Evolutionary conservation across 2,329 filamentous ascomycete genomes (phyloP).

Genomic region (Zalaria obscura): DNA sequence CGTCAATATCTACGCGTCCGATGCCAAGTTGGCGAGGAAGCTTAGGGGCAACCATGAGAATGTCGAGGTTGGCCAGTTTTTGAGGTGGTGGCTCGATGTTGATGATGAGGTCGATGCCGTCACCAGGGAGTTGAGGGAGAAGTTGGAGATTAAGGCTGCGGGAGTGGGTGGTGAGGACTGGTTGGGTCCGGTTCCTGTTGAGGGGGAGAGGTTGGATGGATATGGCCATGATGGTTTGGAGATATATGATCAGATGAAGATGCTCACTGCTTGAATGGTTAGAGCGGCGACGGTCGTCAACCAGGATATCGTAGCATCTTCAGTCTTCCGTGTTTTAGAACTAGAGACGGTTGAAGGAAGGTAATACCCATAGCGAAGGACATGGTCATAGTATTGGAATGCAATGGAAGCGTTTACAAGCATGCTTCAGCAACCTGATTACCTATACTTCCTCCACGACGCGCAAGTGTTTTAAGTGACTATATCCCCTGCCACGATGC

Average conservation of each 20-base stretch:
- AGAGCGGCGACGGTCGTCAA: too few species aligned
- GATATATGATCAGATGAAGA: not conserved
- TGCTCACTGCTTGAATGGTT: too few species aligned
- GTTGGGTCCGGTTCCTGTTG: constrained; percentile 27
- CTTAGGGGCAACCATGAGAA: constrained; percentile 87
- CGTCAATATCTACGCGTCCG: constrained; percentile 88
- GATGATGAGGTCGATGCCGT: constrained; percentile 68
- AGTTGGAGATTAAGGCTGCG: constrained; percentile 23
- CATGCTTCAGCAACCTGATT: too few species aligned
- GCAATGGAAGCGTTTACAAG: too few species aligned
- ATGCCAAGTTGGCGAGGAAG: constrained; percentile 44
- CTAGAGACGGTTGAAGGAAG: too few species aligned
- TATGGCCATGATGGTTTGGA: constrained; percentile 33
- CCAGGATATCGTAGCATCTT: too few species aligned
- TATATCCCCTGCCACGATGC: too few species aligned
- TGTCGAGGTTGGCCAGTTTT: constrained; percentile 74
- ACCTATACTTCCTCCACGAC: too few species aligned
- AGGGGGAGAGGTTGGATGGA: constrained; percentile 28
- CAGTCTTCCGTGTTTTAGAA: too few species aligned
- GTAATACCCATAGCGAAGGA: too few species aligned
- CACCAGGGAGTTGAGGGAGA: constrained; percentile 58
- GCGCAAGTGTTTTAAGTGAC: too few species aligned
- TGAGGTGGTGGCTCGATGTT: constrained; percentile 64
- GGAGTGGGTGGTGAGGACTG: constrained; percentile 21
- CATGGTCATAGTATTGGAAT: too few species aligned